Percentiles rank a stretch among this genome's conserved stretches.
These are phyloP conservation scores for Phyllosticta citrichinensis DNA, from an alignment of 2,329 filamentous ascomycete genomes.

Conservation along the genomic window DNA sequence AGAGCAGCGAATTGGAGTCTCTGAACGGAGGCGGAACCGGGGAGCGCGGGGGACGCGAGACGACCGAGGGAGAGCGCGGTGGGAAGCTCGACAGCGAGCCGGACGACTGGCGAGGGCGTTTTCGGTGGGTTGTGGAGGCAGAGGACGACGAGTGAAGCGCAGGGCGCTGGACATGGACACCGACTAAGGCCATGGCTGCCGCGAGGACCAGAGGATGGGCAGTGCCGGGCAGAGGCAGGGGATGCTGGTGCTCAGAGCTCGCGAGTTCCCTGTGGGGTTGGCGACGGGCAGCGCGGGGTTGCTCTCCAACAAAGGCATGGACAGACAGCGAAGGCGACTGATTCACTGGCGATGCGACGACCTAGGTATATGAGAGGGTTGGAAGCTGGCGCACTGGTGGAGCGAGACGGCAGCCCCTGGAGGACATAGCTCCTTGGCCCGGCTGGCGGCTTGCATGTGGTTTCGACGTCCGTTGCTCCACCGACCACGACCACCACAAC, in stretches of 20 bases:
- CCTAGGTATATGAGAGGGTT: not conserved
- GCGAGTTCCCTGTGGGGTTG: not conserved
- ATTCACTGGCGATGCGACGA: not conserved
- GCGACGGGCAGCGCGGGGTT: not conserved
- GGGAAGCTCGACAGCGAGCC: constrained; percentile 31
- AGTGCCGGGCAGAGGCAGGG: constrained; percentile 5
- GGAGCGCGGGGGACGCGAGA: constrained; percentile 25
- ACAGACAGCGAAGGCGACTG: not conserved
- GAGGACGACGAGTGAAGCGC: constrained; percentile 8
- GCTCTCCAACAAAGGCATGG: not conserved
- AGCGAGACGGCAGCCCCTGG: not conserved
- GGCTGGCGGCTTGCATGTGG: not conserved
- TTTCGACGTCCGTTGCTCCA: not conserved
- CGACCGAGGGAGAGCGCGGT: constrained; percentile 27
- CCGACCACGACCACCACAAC: not conserved
- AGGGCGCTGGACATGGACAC: constrained; percentile 18
- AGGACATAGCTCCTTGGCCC: not conserved
- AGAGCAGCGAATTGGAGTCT: constrained; percentile 17
- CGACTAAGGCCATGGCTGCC: constrained; percentile 20
- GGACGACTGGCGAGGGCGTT: constrained; percentile 30
- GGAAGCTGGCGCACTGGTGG: not conserved
- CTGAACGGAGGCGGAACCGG: constrained; percentile 21
- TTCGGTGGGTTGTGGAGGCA: not conserved
- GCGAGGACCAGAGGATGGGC: constrained; percentile 9
- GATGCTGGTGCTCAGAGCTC: not conserved